These are phyloP conservation scores for Colletotrichum tropicale DNA, from an alignment of 2,329 filamentous ascomycete species.

Conservation along the genomic window DNA sequence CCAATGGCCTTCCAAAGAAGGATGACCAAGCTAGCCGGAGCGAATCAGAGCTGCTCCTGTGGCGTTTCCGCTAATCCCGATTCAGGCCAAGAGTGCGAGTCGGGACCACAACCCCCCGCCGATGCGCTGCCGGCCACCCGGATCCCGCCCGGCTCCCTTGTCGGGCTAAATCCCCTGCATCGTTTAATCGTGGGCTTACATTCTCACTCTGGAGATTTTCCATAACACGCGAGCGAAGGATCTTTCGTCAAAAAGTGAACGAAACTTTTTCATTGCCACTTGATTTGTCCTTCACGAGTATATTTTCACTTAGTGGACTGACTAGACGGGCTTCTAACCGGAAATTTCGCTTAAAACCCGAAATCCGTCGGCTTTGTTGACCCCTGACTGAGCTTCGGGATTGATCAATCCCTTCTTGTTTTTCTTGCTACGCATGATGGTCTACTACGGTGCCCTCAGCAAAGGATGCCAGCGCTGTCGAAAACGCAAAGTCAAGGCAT, in stretches of 20 bases:
- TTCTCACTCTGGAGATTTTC: neutral
- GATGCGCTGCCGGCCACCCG: neutral
- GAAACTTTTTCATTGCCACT: neutral
- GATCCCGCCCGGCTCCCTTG: neutral
- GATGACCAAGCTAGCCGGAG: neutral
- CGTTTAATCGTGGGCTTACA: neutral
- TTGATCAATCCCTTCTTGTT: neutral
- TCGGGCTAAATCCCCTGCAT: neutral
- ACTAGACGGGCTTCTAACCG: neutral
- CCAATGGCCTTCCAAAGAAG: neutral
- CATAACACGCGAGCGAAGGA: neutral
- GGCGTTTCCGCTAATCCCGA: conserved; percentile 4
- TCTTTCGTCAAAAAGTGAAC: neutral
- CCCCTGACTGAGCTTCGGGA: neutral
- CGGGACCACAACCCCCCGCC: neutral
- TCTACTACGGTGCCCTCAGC: conserved; percentile 25
- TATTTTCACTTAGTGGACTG: neutral
- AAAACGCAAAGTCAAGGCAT: conserved; percentile 28
- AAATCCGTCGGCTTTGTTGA: neutral
- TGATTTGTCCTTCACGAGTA: neutral
- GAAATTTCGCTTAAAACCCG: neutral
- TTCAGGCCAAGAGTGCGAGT: conserved; percentile 21
- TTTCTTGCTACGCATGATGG: conserved; percentile 15
- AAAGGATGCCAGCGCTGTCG: conserved; percentile 31
- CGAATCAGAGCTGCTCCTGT: neutral